phyloP scores from a whole-genome alignment of 1,284 basidiomycete species.

The Lentinula novae-zelandiae region DNA sequence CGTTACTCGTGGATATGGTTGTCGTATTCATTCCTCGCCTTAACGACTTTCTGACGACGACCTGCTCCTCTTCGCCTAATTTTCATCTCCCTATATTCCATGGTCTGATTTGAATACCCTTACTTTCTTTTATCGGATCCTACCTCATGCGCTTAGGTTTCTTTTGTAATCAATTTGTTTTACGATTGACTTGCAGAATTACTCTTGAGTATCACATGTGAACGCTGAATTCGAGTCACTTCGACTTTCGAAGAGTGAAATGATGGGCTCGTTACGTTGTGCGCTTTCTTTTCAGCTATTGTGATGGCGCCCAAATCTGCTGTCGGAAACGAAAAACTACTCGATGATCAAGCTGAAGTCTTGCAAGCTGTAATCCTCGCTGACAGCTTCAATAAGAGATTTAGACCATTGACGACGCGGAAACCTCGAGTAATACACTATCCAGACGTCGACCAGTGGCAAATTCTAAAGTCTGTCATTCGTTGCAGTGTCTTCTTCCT shows the following conservation, averaged over 20 bases:
- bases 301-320: conserved; percentile 60
- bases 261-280: too few relatives aligned
- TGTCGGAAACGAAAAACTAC: conserved; percentile 56
- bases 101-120: conserved; percentile 42
- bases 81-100: conserved; percentile 33
- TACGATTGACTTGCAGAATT: conserved; percentile 15
- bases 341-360: conserved; percentile 71
- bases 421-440: conserved; percentile 71
- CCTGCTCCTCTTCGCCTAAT: conserved; percentile 43
- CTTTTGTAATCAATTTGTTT: conserved; percentile 49
- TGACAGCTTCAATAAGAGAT: conserved; percentile 92
- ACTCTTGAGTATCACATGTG: neutral
- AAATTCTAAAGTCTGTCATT: conserved; percentile 16
- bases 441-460: conserved; percentile 9
- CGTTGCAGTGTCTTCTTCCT: conserved; percentile 79
- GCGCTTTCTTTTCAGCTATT: neutral
- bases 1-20: conserved; percentile 62
- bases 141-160: conserved; percentile 53
- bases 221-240: neutral
- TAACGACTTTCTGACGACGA: conserved; percentile 51
- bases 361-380: conserved; percentile 92
- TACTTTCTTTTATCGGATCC: conserved; percentile 50
- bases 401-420: conserved; percentile 81
- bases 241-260: too few relatives aligned
- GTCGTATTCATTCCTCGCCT: conserved; percentile 33